Evolutionary conservation across 345 rosid species (phyloP).

Genomic region (Alliaria petiolata): DNA sequence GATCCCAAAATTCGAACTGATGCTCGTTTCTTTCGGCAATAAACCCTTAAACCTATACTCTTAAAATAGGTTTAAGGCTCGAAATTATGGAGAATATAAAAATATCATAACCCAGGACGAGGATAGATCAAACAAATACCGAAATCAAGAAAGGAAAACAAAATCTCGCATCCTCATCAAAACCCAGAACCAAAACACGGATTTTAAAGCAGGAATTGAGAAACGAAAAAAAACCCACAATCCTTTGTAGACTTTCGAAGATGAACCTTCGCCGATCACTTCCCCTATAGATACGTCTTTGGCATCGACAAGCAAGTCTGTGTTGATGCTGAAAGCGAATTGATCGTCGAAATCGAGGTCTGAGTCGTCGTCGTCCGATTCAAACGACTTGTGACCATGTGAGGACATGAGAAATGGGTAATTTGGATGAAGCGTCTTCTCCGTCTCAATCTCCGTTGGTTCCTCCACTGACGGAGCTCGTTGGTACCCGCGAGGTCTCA

Average conservation of each 20-base stretch:
- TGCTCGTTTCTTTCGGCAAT: background rate
- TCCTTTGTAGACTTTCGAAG: slow-evolving; percentile 23
- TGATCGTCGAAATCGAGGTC: slow-evolving; percentile 15
- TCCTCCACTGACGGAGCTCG: slow-evolving; percentile 26
- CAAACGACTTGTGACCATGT: slow-evolving; percentile 15
- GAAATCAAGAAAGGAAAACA: background rate
- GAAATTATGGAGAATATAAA: background rate
- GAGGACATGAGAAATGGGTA: slow-evolving; percentile 31
- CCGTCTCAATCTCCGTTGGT: background rate
- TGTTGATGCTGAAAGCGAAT: slow-evolving; percentile 15
- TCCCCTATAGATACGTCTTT: slow-evolving; percentile 18
- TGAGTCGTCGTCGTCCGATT: slow-evolving; percentile 12
- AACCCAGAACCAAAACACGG: background rate
- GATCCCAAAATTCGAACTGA: background rate
- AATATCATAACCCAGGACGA: background rate
- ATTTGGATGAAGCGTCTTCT: slow-evolving; percentile 29
- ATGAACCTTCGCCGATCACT: slow-evolving; percentile 23
- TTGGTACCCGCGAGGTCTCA: slow-evolving; percentile 31
- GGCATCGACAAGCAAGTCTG: slow-evolving; percentile 1
- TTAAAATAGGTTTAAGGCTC: background rate
- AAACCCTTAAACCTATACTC: slow-evolving; percentile 1
- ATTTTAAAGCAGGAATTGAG: background rate
- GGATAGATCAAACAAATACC: background rate
- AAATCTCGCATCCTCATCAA: background rate
- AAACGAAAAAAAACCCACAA: slow-evolving; percentile 24